Base-by-base conservation (phyloP, 1,139 yeast genomes). In the Saccharomyces hybrid region DNA sequence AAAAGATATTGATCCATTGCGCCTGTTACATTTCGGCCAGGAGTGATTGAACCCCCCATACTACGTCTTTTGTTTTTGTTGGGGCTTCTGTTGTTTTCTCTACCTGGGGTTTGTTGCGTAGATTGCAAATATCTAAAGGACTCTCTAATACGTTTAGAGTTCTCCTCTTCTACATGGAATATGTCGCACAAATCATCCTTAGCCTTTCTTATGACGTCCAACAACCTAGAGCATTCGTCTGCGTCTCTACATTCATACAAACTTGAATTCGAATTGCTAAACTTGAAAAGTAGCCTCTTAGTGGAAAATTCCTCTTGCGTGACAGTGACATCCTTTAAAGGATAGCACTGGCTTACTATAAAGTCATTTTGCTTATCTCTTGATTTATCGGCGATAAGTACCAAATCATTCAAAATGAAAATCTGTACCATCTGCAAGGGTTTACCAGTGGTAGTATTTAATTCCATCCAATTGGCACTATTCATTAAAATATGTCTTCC, bases 371-470 rank as follows among this genome's bases (percentile, higher is more conserved):
- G 70, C 57, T 65, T 69, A 32, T 71, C 70, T 38, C 80, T 73
- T 61, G 81, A 80, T 60, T 83, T 81, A 1, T 88, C 77, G 0
- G 96, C 96, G 49, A 90, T 76, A 52, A 91, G 71, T 1, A 90
- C 70, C 61, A 85, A 77, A 68, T 91, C 98, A 66, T 87, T 90
- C 59, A 91, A 74, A 9, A 91, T 71, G 62, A 87, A 86, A 50
- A 91, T 71, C 65, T 87, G 95, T 2, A 85, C 84, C 2, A 90
- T 84, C 63, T 87, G 84, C 48, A 85, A 76, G 1, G 90, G 84
- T 66, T 88, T 87, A 83, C 91, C 84, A 20, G 96, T 90, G 0
- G 95, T 93, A 1, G 87, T 82, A 64, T 90, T 90, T 56, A 91
- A 75, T 69, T 91, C 96, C 57, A 79, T 81, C 97, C 97, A 91